Conservation (phyloP, 805 yeast genomes). For the Komagataella pseudopastoris region DNA sequence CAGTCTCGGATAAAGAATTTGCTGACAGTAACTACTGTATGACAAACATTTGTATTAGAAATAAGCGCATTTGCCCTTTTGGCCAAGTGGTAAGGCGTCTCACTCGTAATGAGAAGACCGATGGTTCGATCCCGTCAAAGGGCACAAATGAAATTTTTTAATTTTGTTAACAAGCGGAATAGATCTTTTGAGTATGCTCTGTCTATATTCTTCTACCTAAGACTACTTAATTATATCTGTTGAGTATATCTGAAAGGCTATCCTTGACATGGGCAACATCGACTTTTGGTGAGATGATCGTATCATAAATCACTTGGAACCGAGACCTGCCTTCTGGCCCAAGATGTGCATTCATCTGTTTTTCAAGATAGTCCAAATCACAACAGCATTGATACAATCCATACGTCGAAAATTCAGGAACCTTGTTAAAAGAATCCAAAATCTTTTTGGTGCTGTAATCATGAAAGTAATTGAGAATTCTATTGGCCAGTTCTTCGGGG, state of each 20-base stretch:
- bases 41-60: not conserved
- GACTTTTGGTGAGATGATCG: not conserved
- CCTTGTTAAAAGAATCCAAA: not conserved
- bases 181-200: not conserved
- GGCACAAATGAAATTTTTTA: constrained; percentile 11
- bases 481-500: not conserved
- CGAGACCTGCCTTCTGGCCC: not conserved
- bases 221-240: not conserved
- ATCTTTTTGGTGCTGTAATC: constrained; percentile 1
- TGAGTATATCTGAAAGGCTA: not conserved
- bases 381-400: constrained; percentile 1
- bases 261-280: not conserved
- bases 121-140: constrained; percentile 29
- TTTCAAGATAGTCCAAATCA: not conserved
- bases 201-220: not conserved
- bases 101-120: constrained; percentile 33
- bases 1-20: too few species aligned
- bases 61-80: constrained; percentile 17
- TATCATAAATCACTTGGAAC: not conserved
- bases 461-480: not conserved
- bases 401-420: not conserved
- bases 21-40: not conserved
- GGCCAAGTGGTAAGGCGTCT: constrained; percentile 34
- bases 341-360: not conserved
- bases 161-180: not conserved